These are phyloP conservation scores for Cryphonectria japonica DNA, from an alignment of 2,329 filamentous ascomycete species.

Conservation along the genomic window DNA sequence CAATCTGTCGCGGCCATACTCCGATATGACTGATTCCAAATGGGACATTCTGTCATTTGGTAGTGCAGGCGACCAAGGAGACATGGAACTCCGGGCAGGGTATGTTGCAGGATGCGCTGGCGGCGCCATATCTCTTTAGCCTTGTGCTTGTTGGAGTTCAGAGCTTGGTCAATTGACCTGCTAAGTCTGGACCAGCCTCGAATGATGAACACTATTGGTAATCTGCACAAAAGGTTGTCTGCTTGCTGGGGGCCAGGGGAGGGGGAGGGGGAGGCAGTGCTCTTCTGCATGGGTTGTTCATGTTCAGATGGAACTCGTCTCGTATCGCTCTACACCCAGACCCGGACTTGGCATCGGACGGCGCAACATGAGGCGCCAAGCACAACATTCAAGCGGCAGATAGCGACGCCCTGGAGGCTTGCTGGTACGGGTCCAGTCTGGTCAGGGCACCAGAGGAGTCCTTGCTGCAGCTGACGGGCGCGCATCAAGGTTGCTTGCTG, in stretches of 20 bases:
- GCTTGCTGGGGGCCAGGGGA: not conserved
- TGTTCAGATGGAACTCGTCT: not conserved
- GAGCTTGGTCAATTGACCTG: not conserved
- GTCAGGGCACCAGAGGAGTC: not conserved
- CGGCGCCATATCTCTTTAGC: no score
- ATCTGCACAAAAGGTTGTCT: not conserved
- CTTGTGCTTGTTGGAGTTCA: not conserved
- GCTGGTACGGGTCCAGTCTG: conserved; percentile 1
- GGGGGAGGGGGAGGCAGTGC: not conserved
- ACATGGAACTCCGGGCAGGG: not conserved
- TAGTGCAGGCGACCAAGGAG: not conserved
- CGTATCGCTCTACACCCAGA: not conserved
- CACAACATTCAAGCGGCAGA: conserved; percentile 1
- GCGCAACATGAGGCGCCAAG: not conserved
- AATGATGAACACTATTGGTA: not conserved
- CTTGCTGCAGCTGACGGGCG: not conserved
- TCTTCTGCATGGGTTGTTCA: not conserved
- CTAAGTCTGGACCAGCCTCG: not conserved
- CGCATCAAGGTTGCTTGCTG: conserved; percentile 1
- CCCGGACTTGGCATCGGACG: not conserved
- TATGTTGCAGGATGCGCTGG: not conserved
- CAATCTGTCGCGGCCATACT: not conserved
- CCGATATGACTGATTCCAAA: not conserved
- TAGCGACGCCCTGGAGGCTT: not conserved
- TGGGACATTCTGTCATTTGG: not conserved